These are phyloP conservation scores for Spergularia marina DNA, from an alignment of 148 eudicot genomes.

Conservation along the genomic window DNA sequence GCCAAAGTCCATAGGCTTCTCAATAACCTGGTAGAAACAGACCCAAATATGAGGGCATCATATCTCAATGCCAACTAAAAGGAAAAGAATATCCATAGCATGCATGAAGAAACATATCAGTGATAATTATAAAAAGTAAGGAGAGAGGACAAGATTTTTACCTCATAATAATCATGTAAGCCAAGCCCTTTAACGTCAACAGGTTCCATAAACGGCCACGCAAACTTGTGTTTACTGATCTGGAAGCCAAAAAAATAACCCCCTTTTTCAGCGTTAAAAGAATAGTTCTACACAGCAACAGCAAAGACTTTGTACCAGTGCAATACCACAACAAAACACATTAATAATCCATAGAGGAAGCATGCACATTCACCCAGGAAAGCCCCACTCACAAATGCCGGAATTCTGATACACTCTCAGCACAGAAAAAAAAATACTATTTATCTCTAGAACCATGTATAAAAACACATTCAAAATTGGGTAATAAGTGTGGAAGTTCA, in stretches of 20 bases:
- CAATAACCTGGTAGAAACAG: slow-evolving; percentile 52
- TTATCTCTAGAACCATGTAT: too few relatives aligned
- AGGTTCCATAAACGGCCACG: slow-evolving; percentile 90
- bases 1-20: slow-evolving; percentile 91
- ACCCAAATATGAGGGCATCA: slow-evolving; percentile 18
- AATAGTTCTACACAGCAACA: background rate
- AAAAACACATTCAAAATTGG: too few relatives aligned
- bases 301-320: background rate
- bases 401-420: too few relatives aligned
- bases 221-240: slow-evolving; percentile 83
- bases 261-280: background rate
- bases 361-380: too few relatives aligned
- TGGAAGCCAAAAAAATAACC: slow-evolving; percentile 24
- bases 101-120: background rate
- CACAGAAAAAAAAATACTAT: too few relatives aligned
- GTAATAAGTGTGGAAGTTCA: too few relatives aligned
- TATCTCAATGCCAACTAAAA: slow-evolving; percentile 2
- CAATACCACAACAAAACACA: background rate
- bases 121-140: background rate
- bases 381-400: too few relatives aligned
- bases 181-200: slow-evolving; percentile 83
- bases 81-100: background rate
- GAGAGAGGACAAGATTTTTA: slow-evolving; percentile 19
- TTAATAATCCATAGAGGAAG: too few relatives aligned
- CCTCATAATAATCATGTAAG: slow-evolving; percentile 79